A percentile compares a stretch with the other conserved stretches of the same genome.
Conservation (phyloP, 192 early-diverging fungal species). For the Podochytrium sp. region DNA sequence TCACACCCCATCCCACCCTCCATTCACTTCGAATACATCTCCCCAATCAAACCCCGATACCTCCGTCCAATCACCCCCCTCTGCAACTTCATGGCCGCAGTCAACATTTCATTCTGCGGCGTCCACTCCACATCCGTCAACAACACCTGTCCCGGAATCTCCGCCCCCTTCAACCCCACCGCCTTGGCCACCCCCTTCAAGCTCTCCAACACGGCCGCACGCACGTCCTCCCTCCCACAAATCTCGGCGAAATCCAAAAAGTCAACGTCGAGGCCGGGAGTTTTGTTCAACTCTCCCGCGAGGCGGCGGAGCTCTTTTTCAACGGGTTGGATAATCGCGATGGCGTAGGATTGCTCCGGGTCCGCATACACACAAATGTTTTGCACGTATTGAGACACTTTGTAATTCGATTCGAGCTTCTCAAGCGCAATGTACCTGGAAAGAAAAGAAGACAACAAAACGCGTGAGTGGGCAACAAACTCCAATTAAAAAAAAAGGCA, state of each 20-base stretch:
- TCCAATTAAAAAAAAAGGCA: too few species aligned
- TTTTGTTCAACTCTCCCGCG: slow-evolving; percentile 16
- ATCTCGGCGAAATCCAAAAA: slow-evolving; percentile 53
- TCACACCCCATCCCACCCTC: neutral
- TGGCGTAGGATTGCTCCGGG: slow-evolving; percentile 68
- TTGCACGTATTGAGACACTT: slow-evolving; percentile 67
- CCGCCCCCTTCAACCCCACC: slow-evolving; percentile 72
- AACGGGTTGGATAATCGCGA: slow-evolving; percentile 76
- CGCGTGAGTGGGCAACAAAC: too few species aligned
- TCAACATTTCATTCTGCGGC: slow-evolving; percentile 39
- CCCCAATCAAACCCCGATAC: slow-evolving; percentile 47
- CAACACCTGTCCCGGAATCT: slow-evolving; percentile 70
- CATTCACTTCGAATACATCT: neutral
- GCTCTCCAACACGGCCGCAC: slow-evolving; percentile 54
- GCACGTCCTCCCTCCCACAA: slow-evolving; percentile 44
- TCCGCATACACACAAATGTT: slow-evolving; percentile 72
- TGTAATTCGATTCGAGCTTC: slow-evolving; percentile 91
- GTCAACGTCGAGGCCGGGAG: slow-evolving; percentile 31
- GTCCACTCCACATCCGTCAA: slow-evolving; percentile 85
- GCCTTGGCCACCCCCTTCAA: slow-evolving; percentile 65
- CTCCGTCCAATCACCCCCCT: slow-evolving; percentile 74
- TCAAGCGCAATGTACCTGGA: slow-evolving; percentile 80
- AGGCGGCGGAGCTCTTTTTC: slow-evolving; percentile 48
- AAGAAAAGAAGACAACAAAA: too few species aligned
- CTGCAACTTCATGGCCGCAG: slow-evolving; percentile 91